phyloP scores from a whole-genome alignment of 768 basidiomycete genomes.

The Tephrocybe sp. region DNA sequence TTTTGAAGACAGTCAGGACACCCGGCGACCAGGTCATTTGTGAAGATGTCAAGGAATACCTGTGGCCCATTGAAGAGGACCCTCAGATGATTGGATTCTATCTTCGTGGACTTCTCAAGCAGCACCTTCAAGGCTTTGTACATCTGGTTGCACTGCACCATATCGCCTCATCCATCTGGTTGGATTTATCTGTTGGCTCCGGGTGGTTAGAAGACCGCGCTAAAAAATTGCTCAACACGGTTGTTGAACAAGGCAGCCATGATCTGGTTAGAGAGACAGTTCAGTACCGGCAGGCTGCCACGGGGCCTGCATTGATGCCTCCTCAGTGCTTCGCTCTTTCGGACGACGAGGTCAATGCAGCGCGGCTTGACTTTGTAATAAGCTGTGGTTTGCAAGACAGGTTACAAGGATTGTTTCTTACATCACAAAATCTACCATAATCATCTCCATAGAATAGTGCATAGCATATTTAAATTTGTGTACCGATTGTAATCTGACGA shows the following conservation, averaged over 20 bases:
- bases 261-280: conserved; percentile 54
- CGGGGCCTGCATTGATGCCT: conserved; percentile 10
- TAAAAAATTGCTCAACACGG: conserved; percentile 47
- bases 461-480: not conserved
- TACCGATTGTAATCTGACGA: not conserved
- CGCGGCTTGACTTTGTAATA: conserved; percentile 12
- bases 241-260: conserved; percentile 49
- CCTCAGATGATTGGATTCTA: conserved; percentile 63
- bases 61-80: conserved; percentile 72
- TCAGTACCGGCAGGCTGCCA: conserved; percentile 40
- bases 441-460: conserved; percentile 2
- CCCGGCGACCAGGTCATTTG: conserved; percentile 52
- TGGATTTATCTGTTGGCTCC: conserved; percentile 43
- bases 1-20: conserved; percentile 59
- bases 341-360: not conserved
- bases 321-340: conserved; percentile 15
- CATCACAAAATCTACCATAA: conserved; percentile 6
- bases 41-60: conserved; percentile 54
- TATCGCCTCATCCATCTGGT: conserved; percentile 74
- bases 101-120: conserved; percentile 53
- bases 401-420: conserved; percentile 13
- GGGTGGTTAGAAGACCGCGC: conserved; percentile 33
- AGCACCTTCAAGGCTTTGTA: conserved; percentile 54
- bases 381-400: conserved; percentile 16
- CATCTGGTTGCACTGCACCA: conserved; percentile 76